Evolutionary conservation across 2,329 filamentous ascomycete species (phyloP).

Genomic region (Aspergillus calidoustus): DNA sequence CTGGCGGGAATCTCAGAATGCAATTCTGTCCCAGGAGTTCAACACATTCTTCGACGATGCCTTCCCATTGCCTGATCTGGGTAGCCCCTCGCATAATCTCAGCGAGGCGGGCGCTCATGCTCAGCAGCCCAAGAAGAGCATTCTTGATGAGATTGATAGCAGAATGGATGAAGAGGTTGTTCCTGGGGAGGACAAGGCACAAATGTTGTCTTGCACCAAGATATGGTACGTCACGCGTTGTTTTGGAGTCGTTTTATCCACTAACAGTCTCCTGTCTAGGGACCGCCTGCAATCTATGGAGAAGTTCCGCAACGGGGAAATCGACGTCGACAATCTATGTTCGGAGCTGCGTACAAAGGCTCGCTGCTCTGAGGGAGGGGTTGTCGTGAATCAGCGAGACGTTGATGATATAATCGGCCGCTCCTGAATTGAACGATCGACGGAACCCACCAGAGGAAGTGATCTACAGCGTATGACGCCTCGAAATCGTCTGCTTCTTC

Average conservation of each 20-base stretch:
- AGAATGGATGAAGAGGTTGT: slow-evolving; percentile 69
- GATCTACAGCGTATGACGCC: background rate
- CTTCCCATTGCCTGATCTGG: slow-evolving; percentile 75
- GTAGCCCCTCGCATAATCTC: slow-evolving; percentile 74
- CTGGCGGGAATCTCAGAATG: slow-evolving; percentile 89
- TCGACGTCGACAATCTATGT: slow-evolving; percentile 92
- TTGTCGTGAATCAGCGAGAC: slow-evolving; percentile 85
- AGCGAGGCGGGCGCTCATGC: slow-evolving; percentile 38
- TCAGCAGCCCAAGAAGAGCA: slow-evolving; percentile 63
- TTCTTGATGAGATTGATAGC: slow-evolving; percentile 77
- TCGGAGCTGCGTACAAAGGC: slow-evolving; percentile 93
- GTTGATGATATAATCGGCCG: slow-evolving; percentile 76
- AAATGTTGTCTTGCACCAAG: slow-evolving; percentile 82
- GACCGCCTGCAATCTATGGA: slow-evolving; percentile 86
- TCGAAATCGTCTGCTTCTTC: slow-evolving; percentile 12
- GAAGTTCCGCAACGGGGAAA: slow-evolving; percentile 85
- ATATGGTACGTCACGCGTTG: slow-evolving; percentile 73
- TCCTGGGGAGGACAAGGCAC: slow-evolving; percentile 62
- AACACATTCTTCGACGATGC: slow-evolving; percentile 77
- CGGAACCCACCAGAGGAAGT: slow-evolving; percentile 20
- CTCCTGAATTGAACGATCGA: slow-evolving; percentile 25
- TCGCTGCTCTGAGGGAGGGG: slow-evolving; percentile 85
- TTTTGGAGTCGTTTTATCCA: slow-evolving; percentile 14
- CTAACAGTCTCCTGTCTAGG: slow-evolving; percentile 61
- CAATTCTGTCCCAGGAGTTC: slow-evolving; percentile 72